Base-by-base conservation (phyloP, 148 eudicot genomes). In the Gaultheria prostrata region DNA sequence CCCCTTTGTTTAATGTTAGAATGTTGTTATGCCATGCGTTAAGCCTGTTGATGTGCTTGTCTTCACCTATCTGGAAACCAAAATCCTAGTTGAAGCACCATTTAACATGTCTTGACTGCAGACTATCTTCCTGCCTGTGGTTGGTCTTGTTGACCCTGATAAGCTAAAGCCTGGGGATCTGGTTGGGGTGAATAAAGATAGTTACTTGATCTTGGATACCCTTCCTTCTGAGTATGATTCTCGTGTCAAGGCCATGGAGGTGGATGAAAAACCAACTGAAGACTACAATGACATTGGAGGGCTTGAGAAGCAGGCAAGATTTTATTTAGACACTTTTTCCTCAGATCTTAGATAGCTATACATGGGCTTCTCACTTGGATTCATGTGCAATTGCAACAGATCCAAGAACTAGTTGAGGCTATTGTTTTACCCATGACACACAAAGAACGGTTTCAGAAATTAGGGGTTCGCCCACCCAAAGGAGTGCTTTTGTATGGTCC, bases 251-350 rank as follows among this genome's bases (percentile, higher is more conserved):
- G 99, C 99, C 65, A 94, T 97, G 99, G 99, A 97, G 82, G 99
- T 97, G 86, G 99, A 97, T 84, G 99, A 97, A 86, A 97, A 97
- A 86, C 99, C 99, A 84, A 97, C 98, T 82, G 99, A 97, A 86
- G 99, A 97, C 87, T 97, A 94, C 83, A 97, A 94, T 81, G 99
- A 97, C 80, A 91, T 97, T 87, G 98, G 99, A 83, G 99, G 99
- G 65, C 85, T 97, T 83, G 99, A 97, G 90, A 97, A 97, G 86
- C 98, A 96, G 94, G 98, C 85, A 86, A 87, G 88, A 57, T 84
- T 46, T 86, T 54, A 24, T 24, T 35, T 49, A 14, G 76, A 30
- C 32, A 6, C 13, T 21, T 4, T 28, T 28, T 49, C 18, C 63
- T 54, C 0, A 24, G 20, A 77, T 83, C 20, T 70, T 77, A 63